Conservation (phyloP, 208 protist genomes). For the Naegleria lovaniensis region DNA sequence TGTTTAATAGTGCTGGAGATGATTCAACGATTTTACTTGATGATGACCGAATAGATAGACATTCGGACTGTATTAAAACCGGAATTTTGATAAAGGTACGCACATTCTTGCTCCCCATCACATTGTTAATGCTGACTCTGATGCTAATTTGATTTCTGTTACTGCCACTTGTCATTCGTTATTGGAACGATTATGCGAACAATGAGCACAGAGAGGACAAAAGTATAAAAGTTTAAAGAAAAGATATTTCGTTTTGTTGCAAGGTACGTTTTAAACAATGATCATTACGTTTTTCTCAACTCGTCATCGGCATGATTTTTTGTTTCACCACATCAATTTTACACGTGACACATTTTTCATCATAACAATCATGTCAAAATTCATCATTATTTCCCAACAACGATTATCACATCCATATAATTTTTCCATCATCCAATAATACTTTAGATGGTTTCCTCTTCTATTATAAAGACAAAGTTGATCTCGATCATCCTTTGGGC, state of each 20-base stretch:
- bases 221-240: constrained; percentile 8
- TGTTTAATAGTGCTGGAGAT: background rate
- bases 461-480: background rate
- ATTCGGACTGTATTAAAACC: background rate
- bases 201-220: background rate
- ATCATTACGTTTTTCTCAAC: no score
- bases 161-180: background rate
- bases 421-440: no score
- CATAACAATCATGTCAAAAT: no score
- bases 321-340: no score
- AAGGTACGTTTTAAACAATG: background rate
- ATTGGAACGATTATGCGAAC: background rate
- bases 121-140: no score
- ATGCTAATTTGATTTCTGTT: no score
- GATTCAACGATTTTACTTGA: background rate
- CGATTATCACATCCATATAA: no score
- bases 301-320: no score
- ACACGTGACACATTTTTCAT: no score
- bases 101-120: no score
- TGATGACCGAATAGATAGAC: constrained; percentile 2
- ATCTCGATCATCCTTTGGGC: background rate
- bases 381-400: no score
- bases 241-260: background rate
- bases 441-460: background rate
- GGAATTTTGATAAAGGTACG: background rate